Evolutionary conservation across 495 filamentous ascomycete species (phyloP).

Genomic region (Pyronema domesticum): DNA sequence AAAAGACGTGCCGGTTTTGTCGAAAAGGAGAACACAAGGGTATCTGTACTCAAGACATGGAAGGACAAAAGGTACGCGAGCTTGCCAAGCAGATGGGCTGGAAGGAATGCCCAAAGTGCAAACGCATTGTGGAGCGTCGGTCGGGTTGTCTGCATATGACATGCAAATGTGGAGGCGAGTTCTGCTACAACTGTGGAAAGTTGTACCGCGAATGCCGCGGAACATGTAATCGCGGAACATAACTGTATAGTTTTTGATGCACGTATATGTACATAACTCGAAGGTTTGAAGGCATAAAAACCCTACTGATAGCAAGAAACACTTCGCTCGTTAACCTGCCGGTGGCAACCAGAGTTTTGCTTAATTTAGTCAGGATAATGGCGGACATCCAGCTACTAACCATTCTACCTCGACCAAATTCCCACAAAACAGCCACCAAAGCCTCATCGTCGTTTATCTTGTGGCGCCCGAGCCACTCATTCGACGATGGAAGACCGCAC

Average conservation of each 20-base stretch:
- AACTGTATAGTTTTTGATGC: not conserved
- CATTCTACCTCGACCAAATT: too few species aligned
- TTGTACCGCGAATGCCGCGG: slow-evolving; percentile 1
- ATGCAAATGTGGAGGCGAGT: slow-evolving; percentile 33
- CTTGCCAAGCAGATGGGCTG: slow-evolving; percentile 20
- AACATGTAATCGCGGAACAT: slow-evolving; percentile 1
- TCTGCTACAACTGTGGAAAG: slow-evolving; percentile 35
- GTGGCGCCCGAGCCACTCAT: too few species aligned
- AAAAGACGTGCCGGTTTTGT: slow-evolving; percentile 29
- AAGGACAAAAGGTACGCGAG: slow-evolving; percentile 8
- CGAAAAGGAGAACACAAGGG: slow-evolving; percentile 26
- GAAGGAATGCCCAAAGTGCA: slow-evolving; percentile 30
- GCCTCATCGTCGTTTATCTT: too few species aligned
- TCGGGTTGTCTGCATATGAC: slow-evolving; percentile 38
- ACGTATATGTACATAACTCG: too few species aligned
- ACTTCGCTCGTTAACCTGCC: too few species aligned
- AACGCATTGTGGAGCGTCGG: slow-evolving; percentile 29
- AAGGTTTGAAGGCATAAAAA: too few species aligned
- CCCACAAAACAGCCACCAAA: too few species aligned
- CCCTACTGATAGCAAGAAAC: too few species aligned
- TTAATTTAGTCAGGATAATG: too few species aligned
- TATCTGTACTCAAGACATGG: slow-evolving; percentile 23
- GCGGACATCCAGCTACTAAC: too few species aligned
- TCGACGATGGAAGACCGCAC: too few species aligned
- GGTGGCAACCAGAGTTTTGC: too few species aligned